Evolutionary conservation across 2,329 filamentous ascomycete genomes (phyloP), one percentile per base, ranked within the genome.

Genomic region (Zasmidium citrigriseum): DNA sequence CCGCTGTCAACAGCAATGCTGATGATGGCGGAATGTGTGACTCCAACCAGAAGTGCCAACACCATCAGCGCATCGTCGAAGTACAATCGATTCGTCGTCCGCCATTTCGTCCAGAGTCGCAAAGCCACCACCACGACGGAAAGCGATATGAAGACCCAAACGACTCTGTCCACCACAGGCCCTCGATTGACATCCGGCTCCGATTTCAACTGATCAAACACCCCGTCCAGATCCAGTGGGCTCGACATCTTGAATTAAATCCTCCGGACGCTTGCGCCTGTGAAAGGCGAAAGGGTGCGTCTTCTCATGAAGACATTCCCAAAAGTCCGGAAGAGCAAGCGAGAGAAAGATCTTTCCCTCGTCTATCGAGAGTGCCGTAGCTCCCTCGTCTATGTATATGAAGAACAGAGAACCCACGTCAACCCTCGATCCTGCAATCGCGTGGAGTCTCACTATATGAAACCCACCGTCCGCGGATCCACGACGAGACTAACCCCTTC

Each of bases 11-110:
- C 55, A 0, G 67, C 60, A 1, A 64, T 47, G 9, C 61, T 63
- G 27, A 68, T 62, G 16, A 64, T 59, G 20, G 61, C 50, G 7
- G 68, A 67, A 59, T 71, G 68, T 11, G 59, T 54, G 21, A 67
- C 51, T 16, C 66, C 69, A 16, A 65, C 38, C 49, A 68, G 62
- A 55, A 67, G 25, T 16, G 67, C 66, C 7, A 64, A 16, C 5
- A 63, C 20, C 64, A 70, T 69, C 11, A 71, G 47, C 2, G 46
- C 54, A 60, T 72, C 70, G 52, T 71, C 70, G 48, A 61, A 58
- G 49, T 67, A 71, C 2, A 70, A 50, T 25, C 65, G 58, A n/a
- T 60, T 58, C 16, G 68, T 64, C 5, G 58, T 64, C 21, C 53
- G 55, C 20, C 59, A 52, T 54, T 72, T 72, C 49, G 64, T 57